Percentiles rank a stretch among this genome's conserved stretches.
Conservation (phyloP, 2,329 filamentous ascomycete genomes). For the Leptosphaerulina australis region DNA sequence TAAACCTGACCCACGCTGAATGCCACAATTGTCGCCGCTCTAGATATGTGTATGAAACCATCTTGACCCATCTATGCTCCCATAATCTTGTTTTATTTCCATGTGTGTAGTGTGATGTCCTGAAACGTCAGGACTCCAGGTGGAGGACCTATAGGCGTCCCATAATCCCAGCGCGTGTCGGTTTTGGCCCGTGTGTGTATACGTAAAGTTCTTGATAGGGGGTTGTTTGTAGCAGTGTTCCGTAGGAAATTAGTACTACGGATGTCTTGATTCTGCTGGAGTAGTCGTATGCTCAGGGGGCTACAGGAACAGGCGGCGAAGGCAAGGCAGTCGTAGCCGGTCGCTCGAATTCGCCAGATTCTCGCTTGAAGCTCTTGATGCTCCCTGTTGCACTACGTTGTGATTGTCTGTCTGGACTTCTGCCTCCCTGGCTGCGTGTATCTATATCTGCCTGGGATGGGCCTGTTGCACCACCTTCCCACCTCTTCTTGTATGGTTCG, state of each 20-base stretch:
- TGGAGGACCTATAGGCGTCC: constrained; percentile 1
- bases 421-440: constrained; percentile 35
- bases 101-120: constrained; percentile 20
- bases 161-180: constrained; percentile 30
- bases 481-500: constrained; percentile 41
- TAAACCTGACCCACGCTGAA: constrained; percentile 46
- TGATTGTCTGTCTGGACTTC: constrained; percentile 43
- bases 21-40: constrained; percentile 46
- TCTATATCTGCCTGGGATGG: constrained; percentile 33
- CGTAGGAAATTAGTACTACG: background rate
- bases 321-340: constrained; percentile 24
- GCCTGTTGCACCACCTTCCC: constrained; percentile 35
- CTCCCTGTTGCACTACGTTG: constrained; percentile 45
- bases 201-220: constrained; percentile 14
- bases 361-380: constrained; percentile 44
- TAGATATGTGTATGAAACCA: constrained; percentile 21
- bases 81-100: constrained; percentile 28
- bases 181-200: constrained; percentile 36
- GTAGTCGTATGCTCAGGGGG: constrained; percentile 11
- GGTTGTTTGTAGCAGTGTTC: background rate
- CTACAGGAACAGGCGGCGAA: constrained; percentile 27
- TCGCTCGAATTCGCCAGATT: constrained; percentile 37
- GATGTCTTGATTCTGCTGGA: background rate
- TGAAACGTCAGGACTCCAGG: constrained; percentile 10
- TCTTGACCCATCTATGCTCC: constrained; percentile 21